Evolutionary conservation across 495 filamentous ascomycete genomes (phyloP).

Genomic region (Bathelium albidoporum): DNA sequence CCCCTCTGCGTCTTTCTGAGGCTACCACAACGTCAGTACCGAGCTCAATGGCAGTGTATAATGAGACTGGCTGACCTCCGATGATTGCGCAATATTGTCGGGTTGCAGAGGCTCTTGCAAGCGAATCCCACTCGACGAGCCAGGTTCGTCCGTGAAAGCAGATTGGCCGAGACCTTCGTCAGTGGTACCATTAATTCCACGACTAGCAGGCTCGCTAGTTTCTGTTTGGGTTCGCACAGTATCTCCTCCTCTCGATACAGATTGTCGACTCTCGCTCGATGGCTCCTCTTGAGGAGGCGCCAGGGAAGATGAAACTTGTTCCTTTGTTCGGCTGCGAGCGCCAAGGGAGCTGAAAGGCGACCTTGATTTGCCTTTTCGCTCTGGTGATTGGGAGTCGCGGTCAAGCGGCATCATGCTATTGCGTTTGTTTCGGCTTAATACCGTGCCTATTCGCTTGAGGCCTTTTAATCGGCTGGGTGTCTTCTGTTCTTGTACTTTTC

Average conservation of each 20-base stretch:
- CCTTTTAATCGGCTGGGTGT: slow-evolving; percentile 24
- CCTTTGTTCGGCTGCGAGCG: slow-evolving; percentile 11
- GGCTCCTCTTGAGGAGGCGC: slow-evolving; percentile 15
- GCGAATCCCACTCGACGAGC: neutral
- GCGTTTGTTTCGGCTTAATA: slow-evolving; percentile 24
- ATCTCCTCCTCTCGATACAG: slow-evolving; percentile 8
- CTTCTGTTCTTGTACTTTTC: slow-evolving; percentile 26
- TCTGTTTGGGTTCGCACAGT: neutral
- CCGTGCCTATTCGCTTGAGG: slow-evolving; percentile 33
- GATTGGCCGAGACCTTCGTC: neutral
- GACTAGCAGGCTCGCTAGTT: slow-evolving; percentile 11
- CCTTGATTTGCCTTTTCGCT: slow-evolving; percentile 19
- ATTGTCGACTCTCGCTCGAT: slow-evolving; percentile 7
- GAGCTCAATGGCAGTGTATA: neutral
- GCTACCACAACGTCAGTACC: slow-evolving; percentile 18
- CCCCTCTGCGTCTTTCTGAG: slow-evolving; percentile 50
- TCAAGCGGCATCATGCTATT: slow-evolving; percentile 30
- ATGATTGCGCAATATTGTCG: slow-evolving; percentile 6
- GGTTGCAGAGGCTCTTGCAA: slow-evolving; percentile 27
- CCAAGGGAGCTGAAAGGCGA: slow-evolving; percentile 18
- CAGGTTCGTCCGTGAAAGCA: neutral
- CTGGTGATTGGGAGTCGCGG: slow-evolving; percentile 24
- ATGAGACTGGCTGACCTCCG: neutral
- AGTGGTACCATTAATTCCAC: slow-evolving; percentile 17
- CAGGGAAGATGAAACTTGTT: slow-evolving; percentile 6